These are phyloP conservation scores for Termitomyces sp. DNA, from an alignment of 768 basidiomycete genomes.

Conservation along the genomic window DNA sequence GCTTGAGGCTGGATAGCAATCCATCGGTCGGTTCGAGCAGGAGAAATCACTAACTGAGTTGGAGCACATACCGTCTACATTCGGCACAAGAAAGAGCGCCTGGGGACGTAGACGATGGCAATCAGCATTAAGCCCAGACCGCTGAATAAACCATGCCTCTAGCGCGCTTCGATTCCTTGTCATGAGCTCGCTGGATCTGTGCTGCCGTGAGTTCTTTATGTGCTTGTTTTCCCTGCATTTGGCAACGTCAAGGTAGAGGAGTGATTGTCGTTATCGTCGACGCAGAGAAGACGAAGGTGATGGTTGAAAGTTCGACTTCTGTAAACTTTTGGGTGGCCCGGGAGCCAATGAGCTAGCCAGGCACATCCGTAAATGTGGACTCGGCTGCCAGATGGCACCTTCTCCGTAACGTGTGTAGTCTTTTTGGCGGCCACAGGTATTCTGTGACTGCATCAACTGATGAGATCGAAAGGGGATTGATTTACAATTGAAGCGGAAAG, in stretches of 20 bases:
- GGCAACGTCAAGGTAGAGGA: not conserved
- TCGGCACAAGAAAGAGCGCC: slow-evolving; percentile 57
- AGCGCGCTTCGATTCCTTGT: slow-evolving; percentile 63
- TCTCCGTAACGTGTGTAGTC: not conserved
- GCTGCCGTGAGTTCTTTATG: slow-evolving; percentile 3
- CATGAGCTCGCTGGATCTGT: slow-evolving; percentile 40
- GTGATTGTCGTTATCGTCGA: too few relatives aligned
- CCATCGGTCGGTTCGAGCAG: not conserved
- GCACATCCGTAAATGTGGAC: slow-evolving; percentile 1
- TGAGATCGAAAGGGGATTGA: not conserved
- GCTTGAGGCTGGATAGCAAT: slow-evolving; percentile 40
- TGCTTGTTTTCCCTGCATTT: slow-evolving; percentile 2
- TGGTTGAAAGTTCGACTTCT: not conserved
- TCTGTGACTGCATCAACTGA: not conserved
- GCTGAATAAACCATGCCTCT: slow-evolving; percentile 27
- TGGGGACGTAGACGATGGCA: slow-evolving; percentile 9
- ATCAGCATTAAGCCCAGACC: not conserved
- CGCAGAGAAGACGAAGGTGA: not conserved
- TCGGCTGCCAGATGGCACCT: slow-evolving; percentile 1
- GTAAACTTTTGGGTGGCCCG: not conserved
- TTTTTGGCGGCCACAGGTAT: not conserved
- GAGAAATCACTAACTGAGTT: not conserved
- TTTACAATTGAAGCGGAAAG: too few relatives aligned
- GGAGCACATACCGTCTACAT: slow-evolving; percentile 45
- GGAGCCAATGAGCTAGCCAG: not conserved